These are phyloP conservation scores for Ophiostoma australiae DNA, from an alignment of 2,329 filamentous ascomycete genomes.

Conservation along the genomic window DNA sequence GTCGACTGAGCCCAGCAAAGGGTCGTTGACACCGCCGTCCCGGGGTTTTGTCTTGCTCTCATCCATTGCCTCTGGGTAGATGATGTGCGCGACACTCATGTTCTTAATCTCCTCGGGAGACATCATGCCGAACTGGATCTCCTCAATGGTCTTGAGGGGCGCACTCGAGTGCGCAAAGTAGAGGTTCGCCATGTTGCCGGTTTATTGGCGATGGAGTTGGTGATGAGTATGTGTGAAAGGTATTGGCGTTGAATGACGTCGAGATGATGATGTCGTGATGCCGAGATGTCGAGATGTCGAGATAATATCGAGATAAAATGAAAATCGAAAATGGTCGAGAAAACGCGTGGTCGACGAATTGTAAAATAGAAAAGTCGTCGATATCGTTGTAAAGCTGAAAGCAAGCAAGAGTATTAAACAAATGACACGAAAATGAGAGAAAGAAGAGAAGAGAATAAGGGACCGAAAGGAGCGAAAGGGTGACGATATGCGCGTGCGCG, in stretches of 20 bases:
- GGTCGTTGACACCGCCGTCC: slow-evolving; percentile 88
- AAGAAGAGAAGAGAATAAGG: neutral
- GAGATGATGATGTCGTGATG: neutral
- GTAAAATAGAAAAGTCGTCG: slow-evolving; percentile 6
- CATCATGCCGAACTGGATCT: slow-evolving; percentile 97
- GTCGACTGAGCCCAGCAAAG: slow-evolving; percentile 92
- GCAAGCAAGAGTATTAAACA: slow-evolving; percentile 16
- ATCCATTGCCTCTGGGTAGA: slow-evolving; percentile 99
- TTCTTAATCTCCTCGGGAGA: slow-evolving; percentile 98
- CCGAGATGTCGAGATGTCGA: neutral
- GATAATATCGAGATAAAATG: neutral
- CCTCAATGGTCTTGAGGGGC: slow-evolving; percentile 94
- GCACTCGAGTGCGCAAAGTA: slow-evolving; percentile 87
- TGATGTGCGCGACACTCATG: slow-evolving; percentile 93
- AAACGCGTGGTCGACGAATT: slow-evolving; percentile 13
- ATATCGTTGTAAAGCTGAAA: slow-evolving; percentile 8
- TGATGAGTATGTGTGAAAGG: neutral
- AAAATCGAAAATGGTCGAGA: neutral
- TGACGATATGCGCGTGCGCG: neutral
- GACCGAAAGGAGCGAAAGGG: neutral
- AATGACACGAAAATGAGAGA: slow-evolving; percentile 10
- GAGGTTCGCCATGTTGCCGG: slow-evolving; percentile 73
- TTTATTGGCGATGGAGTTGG: slow-evolving; percentile 24
- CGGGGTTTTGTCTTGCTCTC: slow-evolving; percentile 88
- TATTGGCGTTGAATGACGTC: neutral